A percentile compares a stretch with the other conserved stretches of the same genome.
Evolutionary conservation across 495 filamentous ascomycete species (phyloP).

Genomic region (Pseudomonodictys pantanalensis): DNA sequence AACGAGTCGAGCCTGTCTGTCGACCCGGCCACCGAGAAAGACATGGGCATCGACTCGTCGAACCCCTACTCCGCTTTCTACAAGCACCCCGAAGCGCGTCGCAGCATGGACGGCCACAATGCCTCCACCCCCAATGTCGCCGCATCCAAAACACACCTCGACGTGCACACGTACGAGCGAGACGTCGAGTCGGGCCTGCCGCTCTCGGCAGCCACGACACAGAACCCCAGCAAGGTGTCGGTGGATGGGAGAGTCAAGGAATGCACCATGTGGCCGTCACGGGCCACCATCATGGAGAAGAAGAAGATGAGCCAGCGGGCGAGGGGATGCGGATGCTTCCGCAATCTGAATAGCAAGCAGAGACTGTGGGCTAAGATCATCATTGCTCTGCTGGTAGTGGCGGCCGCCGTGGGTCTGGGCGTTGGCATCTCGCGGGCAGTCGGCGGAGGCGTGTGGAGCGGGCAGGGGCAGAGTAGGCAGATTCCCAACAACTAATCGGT

Average conservation of each 20-base stretch:
- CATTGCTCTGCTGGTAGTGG: conserved; percentile 57
- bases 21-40: conserved; percentile 11
- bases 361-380: conserved; percentile 51
- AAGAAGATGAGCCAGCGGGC: conserved; percentile 32
- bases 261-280: conserved; percentile 46
- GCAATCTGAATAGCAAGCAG: conserved; percentile 50
- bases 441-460: conserved; percentile 55
- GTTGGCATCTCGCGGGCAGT: conserved; percentile 62
- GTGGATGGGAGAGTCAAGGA: conserved; percentile 42
- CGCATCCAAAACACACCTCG: conserved; percentile 42
- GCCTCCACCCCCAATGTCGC: conserved; percentile 32
- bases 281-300: conserved; percentile 39
- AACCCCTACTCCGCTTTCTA: conserved; percentile 60
- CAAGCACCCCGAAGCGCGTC: conserved; percentile 50
- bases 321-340: conserved; percentile 45
- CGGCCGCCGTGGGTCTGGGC: conserved; percentile 58
- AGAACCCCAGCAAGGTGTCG: conserved; percentile 31
- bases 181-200: conserved; percentile 38
- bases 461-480: conserved; percentile 22
- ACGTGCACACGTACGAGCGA: conserved; percentile 33
- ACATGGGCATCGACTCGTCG: conserved; percentile 16
- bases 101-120: conserved; percentile 45
- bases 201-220: conserved; percentile 26
- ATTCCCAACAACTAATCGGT: conserved; percentile 25
- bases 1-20: conserved; percentile 23